Percentiles rank a stretch among this genome's conserved stretches.
These are phyloP conservation scores for Solanum piurae DNA, from an alignment of 257 asterid species.

Conservation along the genomic window DNA sequence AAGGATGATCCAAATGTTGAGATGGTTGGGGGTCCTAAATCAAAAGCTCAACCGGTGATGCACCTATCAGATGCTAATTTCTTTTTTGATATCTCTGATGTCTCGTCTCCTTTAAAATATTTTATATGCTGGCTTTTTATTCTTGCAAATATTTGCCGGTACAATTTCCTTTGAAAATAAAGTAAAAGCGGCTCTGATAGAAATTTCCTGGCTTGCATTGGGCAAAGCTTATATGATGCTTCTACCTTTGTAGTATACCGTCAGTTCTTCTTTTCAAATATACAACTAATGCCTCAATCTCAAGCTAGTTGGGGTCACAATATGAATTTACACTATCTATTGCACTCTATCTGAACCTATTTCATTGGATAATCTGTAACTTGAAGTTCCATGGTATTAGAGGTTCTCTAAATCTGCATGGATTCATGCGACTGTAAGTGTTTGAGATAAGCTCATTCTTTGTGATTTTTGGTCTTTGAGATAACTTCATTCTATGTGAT, in stretches of 20 bases:
- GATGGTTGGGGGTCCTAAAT: conserved; percentile 12
- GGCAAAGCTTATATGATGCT: neutral
- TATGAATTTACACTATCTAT: neutral
- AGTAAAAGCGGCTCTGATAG: neutral
- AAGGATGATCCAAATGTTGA: conserved; percentile 20
- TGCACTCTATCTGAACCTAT: neutral
- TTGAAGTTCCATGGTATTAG: neutral
- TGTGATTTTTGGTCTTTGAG: neutral
- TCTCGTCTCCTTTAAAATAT: neutral
- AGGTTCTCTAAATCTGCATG: neutral
- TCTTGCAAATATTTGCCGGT: neutral
- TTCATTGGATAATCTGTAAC: neutral
- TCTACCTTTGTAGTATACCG: neutral
- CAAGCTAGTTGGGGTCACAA: neutral
- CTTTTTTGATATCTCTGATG: neutral
- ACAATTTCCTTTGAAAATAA: neutral
- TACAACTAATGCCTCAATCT: neutral
- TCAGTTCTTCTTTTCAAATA: neutral
- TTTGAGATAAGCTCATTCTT: neutral
- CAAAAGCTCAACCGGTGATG: conserved; percentile 33
- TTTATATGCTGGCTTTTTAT: neutral
- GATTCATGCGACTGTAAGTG: neutral
- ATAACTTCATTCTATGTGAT: neutral
- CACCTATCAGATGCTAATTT: neutral
- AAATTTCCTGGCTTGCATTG: neutral